Percentiles rank a stretch among this genome's conserved stretches.
Conservation (phyloP, 2,329 filamentous ascomycete species). For the Diaporthe ilicicola region DNA sequence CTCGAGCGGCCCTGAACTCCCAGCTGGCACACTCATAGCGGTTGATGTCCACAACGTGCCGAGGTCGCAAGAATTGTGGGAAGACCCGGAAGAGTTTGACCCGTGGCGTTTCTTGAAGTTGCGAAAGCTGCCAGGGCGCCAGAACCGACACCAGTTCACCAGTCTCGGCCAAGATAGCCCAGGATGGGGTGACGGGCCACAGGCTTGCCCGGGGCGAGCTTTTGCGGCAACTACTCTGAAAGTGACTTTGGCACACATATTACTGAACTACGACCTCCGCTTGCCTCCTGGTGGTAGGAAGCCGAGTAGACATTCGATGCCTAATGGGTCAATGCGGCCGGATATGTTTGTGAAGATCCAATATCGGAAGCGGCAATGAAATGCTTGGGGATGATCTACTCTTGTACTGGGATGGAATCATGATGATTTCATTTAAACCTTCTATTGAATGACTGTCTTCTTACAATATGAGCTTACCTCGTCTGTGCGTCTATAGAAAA, state of each 20-base stretch:
- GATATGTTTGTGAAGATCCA: slow-evolving; percentile 28
- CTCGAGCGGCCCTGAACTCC: slow-evolving; percentile 37
- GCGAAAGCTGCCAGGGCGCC: slow-evolving; percentile 33
- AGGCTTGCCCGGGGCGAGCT: slow-evolving; percentile 38
- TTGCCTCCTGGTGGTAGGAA: neutral
- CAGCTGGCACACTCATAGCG: slow-evolving; percentile 36
- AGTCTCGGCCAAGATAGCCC: slow-evolving; percentile 35
- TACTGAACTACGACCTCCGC: slow-evolving; percentile 39
- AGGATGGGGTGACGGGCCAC: slow-evolving; percentile 39
- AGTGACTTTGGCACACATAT: slow-evolving; percentile 36
- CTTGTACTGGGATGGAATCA: too few relatives aligned
- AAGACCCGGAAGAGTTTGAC: slow-evolving; percentile 37
- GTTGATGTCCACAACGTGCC: slow-evolving; percentile 37
- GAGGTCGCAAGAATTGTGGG: slow-evolving; percentile 34
- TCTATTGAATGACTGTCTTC: too few relatives aligned
- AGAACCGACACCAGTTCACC: slow-evolving; percentile 36
- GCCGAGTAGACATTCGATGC: slow-evolving; percentile 27
- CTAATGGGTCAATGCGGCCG: slow-evolving; percentile 39
- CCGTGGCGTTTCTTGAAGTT: slow-evolving; percentile 34
- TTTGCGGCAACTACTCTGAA: slow-evolving; percentile 40
- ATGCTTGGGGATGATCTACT: too few relatives aligned
- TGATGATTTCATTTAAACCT: too few relatives aligned
- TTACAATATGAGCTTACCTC: too few relatives aligned
- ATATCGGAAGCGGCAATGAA: too few relatives aligned
- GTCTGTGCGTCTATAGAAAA: too few relatives aligned